These are phyloP conservation scores for Mortierella hygrophila DNA, from an alignment of 192 early-diverging fungal genomes.

Conservation along the genomic window DNA sequence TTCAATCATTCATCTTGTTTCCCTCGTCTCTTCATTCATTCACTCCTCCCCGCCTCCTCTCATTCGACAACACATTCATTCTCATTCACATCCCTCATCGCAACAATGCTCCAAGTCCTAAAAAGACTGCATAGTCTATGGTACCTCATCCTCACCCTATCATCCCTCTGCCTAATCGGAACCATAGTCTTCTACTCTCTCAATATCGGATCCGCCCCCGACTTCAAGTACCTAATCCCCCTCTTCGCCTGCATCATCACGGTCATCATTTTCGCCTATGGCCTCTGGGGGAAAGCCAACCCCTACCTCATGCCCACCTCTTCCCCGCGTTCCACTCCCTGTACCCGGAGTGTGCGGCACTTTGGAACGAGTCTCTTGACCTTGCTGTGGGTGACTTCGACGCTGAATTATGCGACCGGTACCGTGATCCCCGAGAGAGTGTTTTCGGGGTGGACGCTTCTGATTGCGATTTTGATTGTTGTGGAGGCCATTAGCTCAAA, in stretches of 20 bases:
- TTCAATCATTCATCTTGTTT: neutral
- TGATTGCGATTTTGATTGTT: neutral
- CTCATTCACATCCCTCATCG: neutral
- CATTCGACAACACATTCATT: too few relatives aligned
- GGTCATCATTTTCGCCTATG: constrained; percentile 14
- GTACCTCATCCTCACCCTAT: neutral
- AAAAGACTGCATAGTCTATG: constrained; percentile 5
- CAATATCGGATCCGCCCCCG: neutral
- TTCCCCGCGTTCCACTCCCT: neutral
- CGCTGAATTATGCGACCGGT: neutral
- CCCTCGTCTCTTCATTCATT: neutral
- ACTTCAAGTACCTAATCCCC: neutral
- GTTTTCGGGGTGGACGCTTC: neutral
- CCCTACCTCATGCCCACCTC: constrained; percentile 15
- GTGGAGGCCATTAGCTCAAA: neutral
- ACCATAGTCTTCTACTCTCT: neutral
- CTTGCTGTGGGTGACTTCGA: neutral
- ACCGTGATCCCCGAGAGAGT: neutral
- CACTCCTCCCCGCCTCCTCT: too few relatives aligned
- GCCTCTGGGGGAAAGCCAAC: constrained; percentile 11
- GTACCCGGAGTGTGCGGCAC: neutral
- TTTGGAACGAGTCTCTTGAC: neutral
- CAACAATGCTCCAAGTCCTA: neutral
- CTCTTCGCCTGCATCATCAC: neutral
- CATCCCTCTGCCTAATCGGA: neutral